Evolutionary conservation across 164 flowering plant species (phyloP), one percentile per base, ranked within the genome.

Genomic region (Dillenia suffruticosa): DNA sequence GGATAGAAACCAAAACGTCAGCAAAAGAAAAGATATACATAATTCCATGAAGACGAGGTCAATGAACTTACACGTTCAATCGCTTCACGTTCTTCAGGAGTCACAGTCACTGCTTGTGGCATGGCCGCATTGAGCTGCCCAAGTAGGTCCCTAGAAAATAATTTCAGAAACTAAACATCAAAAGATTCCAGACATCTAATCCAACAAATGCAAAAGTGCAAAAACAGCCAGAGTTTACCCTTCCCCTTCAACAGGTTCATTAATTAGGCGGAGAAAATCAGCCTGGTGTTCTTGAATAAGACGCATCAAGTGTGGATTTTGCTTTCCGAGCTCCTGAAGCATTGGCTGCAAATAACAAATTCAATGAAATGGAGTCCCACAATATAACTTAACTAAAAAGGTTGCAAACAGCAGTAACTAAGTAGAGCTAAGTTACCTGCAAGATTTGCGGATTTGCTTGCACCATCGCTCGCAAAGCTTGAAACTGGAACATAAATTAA

Each of bases 261-360:
- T 90, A 40, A 90, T 82, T 46, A 90, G 68, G 54, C 82, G 90
- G 22, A 87, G 81, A 53, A 87, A 90, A 64, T 90, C 86, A 46
- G 87, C 81, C 58, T 90, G 93, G 68, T 90, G 91, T 53, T 87
- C 90, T 71, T 90, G 96, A 59, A 90, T 85, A 26, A 84, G 76
- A 66, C 92, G 66, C 79, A 85, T 73, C 22, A 90, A 72, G 16
- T 83, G 78, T n/a, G 96, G 96, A 64, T 90, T 90, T 65, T 90
- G 89, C 71, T 82, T 88, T 32, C 89, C 91, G 1, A 86, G 76
- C 65, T 88, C 95, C 73, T 86, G 91, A 75, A 85, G 89, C 95
- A 88, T 84, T 11, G 91, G 91, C 95, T 85, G 74, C 64, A 57
- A 65, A 54, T 10, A 47, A 48, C 40, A 32, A 32, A 32, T 32